phyloP scores from a whole-genome alignment of 1,284 basidiomycete genomes.

The Ustilago sp. region DNA sequence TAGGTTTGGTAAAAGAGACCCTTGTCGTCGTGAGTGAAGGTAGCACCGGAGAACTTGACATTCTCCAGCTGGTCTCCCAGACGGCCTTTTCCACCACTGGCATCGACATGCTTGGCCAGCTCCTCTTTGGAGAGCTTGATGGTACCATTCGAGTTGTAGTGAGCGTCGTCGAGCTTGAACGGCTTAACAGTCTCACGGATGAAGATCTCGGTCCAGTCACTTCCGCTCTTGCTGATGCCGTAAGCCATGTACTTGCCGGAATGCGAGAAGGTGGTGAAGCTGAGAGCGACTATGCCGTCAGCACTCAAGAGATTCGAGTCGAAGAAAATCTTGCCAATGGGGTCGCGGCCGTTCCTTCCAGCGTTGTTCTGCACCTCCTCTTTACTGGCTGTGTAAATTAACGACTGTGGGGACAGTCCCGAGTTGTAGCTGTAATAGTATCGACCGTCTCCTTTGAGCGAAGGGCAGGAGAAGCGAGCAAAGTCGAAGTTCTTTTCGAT shows the following conservation, averaged over 20 bases:
- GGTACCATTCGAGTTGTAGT: slow-evolving; percentile 51
- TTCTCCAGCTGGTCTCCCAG: slow-evolving; percentile 58
- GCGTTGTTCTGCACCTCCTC: slow-evolving; percentile 49
- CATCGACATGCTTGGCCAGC: slow-evolving; percentile 38
- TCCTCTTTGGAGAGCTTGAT: slow-evolving; percentile 45
- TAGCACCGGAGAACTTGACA: slow-evolving; percentile 63
- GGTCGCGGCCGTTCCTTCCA: slow-evolving; percentile 45
- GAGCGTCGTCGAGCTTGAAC: slow-evolving; percentile 44
- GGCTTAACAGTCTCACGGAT: slow-evolving; percentile 60
- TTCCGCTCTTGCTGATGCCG: slow-evolving; percentile 64
- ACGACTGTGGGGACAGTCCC: slow-evolving; percentile 64
- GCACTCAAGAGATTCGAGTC: slow-evolving; percentile 64
- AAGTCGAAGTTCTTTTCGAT: slow-evolving; percentile 64
- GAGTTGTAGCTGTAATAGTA: slow-evolving; percentile 68
- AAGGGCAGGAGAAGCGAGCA: slow-evolving; percentile 63
- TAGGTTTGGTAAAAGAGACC: slow-evolving; percentile 68
- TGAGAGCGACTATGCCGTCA: slow-evolving; percentile 65
- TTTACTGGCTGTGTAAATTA: slow-evolving; percentile 58
- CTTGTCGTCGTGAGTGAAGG: slow-evolving; percentile 65
- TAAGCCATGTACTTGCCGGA: slow-evolving; percentile 65
- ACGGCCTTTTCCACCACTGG: slow-evolving; percentile 57
- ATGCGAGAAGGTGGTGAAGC: slow-evolving; percentile 60
- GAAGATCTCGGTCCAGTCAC: slow-evolving; percentile 66
- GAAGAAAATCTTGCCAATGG: slow-evolving; percentile 64
- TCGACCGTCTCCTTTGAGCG: slow-evolving; percentile 59